Base-by-base conservation (phyloP, 2,329 filamentous ascomycete species). In the Mycocentrospora acerina region DNA sequence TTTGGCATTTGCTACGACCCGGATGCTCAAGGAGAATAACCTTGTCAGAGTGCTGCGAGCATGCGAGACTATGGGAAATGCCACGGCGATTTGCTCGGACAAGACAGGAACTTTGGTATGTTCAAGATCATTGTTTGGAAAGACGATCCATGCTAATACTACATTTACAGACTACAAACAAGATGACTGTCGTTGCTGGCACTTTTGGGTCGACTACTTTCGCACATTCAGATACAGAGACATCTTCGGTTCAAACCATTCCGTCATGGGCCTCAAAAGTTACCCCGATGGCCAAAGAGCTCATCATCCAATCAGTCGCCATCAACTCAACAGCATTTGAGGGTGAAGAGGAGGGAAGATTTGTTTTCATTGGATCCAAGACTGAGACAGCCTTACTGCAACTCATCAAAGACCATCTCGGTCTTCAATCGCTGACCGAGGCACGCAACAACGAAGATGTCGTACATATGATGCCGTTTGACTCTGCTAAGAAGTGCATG, bases 401-500 rank as follows among this genome's bases (percentile, higher is more conserved):
- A 18, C 66, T 79, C 24, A 74, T 73, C 3, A 71, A 68, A 35
- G 73, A 78, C 19, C 67, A 76, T 37, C 66, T 80, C 5, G 75
- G 73, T 29, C 74, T 78, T 56, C 62, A 68, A 3, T 77, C 76
- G 28, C 63, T 75, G 2, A 51, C 72, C 3, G 71, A 77, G 46
- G 61, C 69, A 16, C 73, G 75, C 17, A 60, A 70, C 22, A 74
- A 75, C 35, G 72, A 71, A 35, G 58, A 73, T n/a, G 53, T 73
- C 2, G 64, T 72, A 2, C 73, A 79, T 44, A 72, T 74, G 53
- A 71, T 79, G 53, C 76, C 75, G 0, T 80, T 80, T 47, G 75
- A 79, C 53, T 79, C 76, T 7, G 61, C 65, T 41, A 73, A 74
- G 57, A 80, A 80, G 57, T 79, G 75, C 46, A 81, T 80, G 74